A percentile compares a stretch with the other conserved stretches of the same genome.
Conservation (phyloP, 495 filamentous ascomycete genomes). For the Annulohypoxylon stygium region DNA sequence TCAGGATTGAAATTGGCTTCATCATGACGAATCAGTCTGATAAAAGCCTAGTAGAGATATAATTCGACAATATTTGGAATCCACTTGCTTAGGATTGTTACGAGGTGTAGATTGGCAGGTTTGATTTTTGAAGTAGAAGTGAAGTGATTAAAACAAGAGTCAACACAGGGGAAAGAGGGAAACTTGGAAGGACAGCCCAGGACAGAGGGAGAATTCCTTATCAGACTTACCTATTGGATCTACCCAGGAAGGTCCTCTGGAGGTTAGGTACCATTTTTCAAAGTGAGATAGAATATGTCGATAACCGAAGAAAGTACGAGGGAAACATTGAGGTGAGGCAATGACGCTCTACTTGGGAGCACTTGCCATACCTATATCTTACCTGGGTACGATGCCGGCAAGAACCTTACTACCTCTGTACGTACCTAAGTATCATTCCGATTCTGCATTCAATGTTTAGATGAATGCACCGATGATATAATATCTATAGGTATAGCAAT, state of each 20-base stretch:
- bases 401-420: no score
- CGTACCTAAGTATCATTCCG: no score
- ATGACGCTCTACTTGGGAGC: neutral
- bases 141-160: neutral
- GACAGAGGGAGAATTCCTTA: no score
- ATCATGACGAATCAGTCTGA: conserved; percentile 36
- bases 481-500: no score
- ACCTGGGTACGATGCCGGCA: no score
- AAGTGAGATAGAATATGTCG: neutral
- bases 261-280: neutral
- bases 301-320: conserved; percentile 2
- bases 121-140: neutral
- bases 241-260: neutral
- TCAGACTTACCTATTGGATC: no score
- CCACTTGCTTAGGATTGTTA: neutral
- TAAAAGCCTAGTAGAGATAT: neutral
- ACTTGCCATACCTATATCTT: conserved; percentile 2
- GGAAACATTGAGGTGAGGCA: neutral
- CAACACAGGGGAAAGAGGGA: neutral
- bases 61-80: neutral
- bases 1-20: conserved; percentile 19
- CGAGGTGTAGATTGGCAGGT: neutral
- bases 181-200: neutral
- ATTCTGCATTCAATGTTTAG: no score
- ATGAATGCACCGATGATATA: no score